phyloP scores from a whole-genome alignment of 1,139 yeast species.

The Lizanozyma gosingica region DNA sequence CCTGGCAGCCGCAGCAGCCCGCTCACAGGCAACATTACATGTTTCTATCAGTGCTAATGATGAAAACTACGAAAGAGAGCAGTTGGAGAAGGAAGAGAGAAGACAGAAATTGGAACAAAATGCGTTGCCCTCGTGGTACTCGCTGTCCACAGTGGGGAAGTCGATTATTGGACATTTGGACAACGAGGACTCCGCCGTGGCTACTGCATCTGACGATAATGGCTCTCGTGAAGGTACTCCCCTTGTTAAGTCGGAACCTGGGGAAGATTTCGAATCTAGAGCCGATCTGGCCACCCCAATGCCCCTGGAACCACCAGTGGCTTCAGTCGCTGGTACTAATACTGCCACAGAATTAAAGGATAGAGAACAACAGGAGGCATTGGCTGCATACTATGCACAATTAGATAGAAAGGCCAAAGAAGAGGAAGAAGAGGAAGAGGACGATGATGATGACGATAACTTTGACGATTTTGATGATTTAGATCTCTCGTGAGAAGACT shows the following conservation, averaged over 20 bases:
- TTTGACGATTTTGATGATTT: slow-evolving; percentile 44
- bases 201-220: slow-evolving; percentile 46
- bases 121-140: slow-evolving; percentile 95
- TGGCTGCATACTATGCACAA: slow-evolving; percentile 72
- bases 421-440: slow-evolving; percentile 58
- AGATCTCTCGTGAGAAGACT: slow-evolving; percentile 6
- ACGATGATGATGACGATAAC: slow-evolving; percentile 41
- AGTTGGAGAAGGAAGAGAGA: slow-evolving; percentile 60
- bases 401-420: slow-evolving; percentile 55
- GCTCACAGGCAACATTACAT: slow-evolving; percentile 67
- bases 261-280: slow-evolving; percentile 7
- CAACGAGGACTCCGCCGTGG: slow-evolving; percentile 13
- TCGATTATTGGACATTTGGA: slow-evolving; percentile 3
- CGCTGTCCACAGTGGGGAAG: slow-evolving; percentile 76
- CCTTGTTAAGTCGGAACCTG: slow-evolving; percentile 6
- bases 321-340: slow-evolving; percentile 7
- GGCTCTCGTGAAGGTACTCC: slow-evolving; percentile 13
- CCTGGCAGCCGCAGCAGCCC: slow-evolving; percentile 29
- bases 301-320: slow-evolving; percentile 6
- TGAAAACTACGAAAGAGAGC: slow-evolving; percentile 63
- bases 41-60: slow-evolving; percentile 90
- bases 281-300: slow-evolving; percentile 2
- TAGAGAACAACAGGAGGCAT: slow-evolving; percentile 64
- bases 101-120: slow-evolving; percentile 76
- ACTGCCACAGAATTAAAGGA: slow-evolving; percentile 33